Evolutionary conservation across 2,329 filamentous ascomycete species (phyloP).

Genomic region (Monilinia fructicola): DNA sequence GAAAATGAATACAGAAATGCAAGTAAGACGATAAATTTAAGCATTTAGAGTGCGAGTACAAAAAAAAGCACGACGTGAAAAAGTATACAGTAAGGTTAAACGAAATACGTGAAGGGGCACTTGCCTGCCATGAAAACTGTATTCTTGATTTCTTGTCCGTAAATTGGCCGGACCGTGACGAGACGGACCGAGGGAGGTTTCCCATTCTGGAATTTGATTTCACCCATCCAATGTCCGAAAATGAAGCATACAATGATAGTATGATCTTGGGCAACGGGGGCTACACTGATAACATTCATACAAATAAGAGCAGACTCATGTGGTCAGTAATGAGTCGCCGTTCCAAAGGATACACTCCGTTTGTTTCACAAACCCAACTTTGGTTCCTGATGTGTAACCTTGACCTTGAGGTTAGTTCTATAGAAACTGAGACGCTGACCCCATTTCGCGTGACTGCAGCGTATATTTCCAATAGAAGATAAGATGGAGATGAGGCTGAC

Average conservation of each 20-base stretch:
- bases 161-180: neutral
- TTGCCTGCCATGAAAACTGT: neutral
- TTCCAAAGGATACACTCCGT: neutral
- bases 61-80: neutral
- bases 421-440: neutral
- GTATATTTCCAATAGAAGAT: neutral
- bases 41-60: neutral
- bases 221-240: neutral
- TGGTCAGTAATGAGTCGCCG: neutral
- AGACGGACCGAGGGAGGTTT: constrained; percentile 14
- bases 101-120: neutral
- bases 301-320: neutral
- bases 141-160: neutral
- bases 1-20: neutral
- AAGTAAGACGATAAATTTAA: neutral
- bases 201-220: neutral
- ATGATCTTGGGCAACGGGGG: neutral
- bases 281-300: neutral
- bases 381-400: neutral
- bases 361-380: constrained; percentile 9
- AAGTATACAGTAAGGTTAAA: neutral
- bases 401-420: too few species aligned
- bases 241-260: neutral
- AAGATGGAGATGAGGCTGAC: neutral
- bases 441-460: neutral